Conservation (phyloP, 805 yeast genomes). For the Spathaspora girioi region DNA sequence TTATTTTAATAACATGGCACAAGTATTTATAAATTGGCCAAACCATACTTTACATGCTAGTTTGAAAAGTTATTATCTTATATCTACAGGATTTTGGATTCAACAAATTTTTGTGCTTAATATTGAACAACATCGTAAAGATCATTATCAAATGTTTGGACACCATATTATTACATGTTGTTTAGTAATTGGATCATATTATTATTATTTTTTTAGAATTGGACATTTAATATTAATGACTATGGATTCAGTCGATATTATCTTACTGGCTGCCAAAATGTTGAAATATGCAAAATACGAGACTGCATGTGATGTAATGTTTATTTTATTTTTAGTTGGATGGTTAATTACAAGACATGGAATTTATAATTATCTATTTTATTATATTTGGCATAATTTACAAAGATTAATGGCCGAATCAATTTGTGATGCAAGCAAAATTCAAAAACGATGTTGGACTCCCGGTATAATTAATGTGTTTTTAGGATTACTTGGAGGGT, state of each 20-base stretch:
- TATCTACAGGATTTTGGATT: conserved; percentile 74
- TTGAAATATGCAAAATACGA: conserved; percentile 67
- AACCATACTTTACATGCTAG: conserved; percentile 50
- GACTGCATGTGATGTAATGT: conserved; percentile 62
- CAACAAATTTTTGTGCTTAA: conserved; percentile 76
- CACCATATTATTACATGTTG: conserved; percentile 81
- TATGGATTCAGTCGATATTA: conserved; percentile 82
- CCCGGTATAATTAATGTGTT: conserved; percentile 45
- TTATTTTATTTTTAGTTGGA: conserved; percentile 57
- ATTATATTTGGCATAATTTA: conserved; percentile 49
- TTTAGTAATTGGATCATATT: conserved; percentile 69
- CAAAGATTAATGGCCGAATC: conserved; percentile 46
- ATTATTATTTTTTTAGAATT: conserved; percentile 64
- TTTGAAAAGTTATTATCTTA: conserved; percentile 67
- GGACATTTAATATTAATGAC: conserved; percentile 75
- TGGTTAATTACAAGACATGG: conserved; percentile 79
- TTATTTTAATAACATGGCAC: conserved; percentile 56
- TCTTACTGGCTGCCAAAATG: conserved; percentile 70
- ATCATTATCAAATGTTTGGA: conserved; percentile 78
- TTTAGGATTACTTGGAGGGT: conserved; percentile 52
- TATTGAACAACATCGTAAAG: conserved; percentile 77
- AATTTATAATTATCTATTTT: conserved; percentile 62
- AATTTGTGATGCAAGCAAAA: conserved; percentile 31
- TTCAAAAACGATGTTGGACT: conserved; percentile 48
- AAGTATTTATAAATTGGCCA: conserved; percentile 71